Conservation (phyloP, 106 monocot species). For the Dendrobium catenatum region DNA sequence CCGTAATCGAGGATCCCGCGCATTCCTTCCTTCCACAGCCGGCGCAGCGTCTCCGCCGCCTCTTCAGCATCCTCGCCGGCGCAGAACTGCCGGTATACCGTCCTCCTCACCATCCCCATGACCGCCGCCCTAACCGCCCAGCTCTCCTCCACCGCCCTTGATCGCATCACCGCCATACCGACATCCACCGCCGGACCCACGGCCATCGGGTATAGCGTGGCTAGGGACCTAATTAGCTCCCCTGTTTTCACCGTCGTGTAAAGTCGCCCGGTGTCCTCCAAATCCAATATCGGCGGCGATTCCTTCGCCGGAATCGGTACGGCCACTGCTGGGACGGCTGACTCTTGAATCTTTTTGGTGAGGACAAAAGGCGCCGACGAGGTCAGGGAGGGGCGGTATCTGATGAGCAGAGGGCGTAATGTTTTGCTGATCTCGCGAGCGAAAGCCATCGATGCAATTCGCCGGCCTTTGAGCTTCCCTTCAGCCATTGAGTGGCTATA, state of each 20-base stretch:
- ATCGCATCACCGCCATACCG: constrained; percentile 31
- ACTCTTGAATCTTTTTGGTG: background rate
- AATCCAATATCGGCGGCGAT: constrained; percentile 17
- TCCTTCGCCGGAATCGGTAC: no score
- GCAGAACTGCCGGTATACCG: constrained; percentile 75
- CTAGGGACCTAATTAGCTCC: constrained; percentile 34
- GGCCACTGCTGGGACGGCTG: no score
- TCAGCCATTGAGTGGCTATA: no score
- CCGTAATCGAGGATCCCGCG: constrained; percentile 79
- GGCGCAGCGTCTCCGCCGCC: constrained; percentile 42
- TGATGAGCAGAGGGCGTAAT: no score
- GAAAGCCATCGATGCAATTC: no score
- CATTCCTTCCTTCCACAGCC: constrained; percentile 52
- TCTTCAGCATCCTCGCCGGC: constrained; percentile 57
- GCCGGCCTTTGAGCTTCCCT: no score
- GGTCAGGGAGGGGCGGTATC: no score
- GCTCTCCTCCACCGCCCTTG: background rate
- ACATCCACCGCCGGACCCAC: constrained; percentile 51
- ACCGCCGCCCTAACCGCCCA: no score
- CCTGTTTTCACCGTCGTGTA: constrained; percentile 42
- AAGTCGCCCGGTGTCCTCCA: constrained; percentile 36
- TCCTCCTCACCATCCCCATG: constrained; percentile 26
- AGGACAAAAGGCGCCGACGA: no score
- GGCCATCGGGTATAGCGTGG: constrained; percentile 35
- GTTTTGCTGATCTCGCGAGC: no score